These are phyloP conservation scores for Volutella citrinella DNA, from an alignment of 2,329 filamentous ascomycete genomes.

Conservation along the genomic window DNA sequence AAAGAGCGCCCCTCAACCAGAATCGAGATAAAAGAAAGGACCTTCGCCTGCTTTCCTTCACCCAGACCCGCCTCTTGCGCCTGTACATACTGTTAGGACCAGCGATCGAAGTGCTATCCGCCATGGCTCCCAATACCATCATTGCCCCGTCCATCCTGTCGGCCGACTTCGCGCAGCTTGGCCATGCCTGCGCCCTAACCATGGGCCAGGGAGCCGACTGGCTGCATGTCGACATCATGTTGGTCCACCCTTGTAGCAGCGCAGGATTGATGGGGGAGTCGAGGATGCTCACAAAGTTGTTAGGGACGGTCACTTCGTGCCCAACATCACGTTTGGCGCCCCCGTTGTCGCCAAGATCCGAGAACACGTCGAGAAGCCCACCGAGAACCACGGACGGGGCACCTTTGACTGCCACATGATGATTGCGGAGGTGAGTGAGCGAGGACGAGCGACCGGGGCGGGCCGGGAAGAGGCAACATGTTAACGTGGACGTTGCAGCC, in stretches of 20 bases:
- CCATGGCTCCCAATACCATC: constrained; percentile 86
- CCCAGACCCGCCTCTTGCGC: not conserved
- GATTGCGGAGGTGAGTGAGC: constrained; percentile 86
- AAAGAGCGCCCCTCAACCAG: too few species aligned
- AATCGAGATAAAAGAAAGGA: too few species aligned
- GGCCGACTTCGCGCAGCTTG: constrained; percentile 89
- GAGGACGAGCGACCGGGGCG: too few species aligned
- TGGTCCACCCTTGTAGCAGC: constrained; percentile 20
- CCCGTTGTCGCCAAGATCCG: constrained; percentile 95
- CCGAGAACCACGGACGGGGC: constrained; percentile 68
- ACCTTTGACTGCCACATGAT: constrained; percentile 99
- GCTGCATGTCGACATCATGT: constrained; percentile 92
- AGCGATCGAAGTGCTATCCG: not conserved
- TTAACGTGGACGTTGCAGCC: constrained; percentile 52
- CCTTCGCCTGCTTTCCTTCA: too few species aligned
- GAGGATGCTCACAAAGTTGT: too few species aligned
- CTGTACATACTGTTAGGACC: not conserved
- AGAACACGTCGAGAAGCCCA: constrained; percentile 74
- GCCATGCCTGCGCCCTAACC: constrained; percentile 80
- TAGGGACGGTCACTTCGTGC: constrained; percentile 98
- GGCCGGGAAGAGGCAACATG: too few species aligned
- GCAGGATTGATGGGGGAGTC: too few species aligned
- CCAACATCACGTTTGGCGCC: constrained; percentile 95
- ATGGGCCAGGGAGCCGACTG: constrained; percentile 87
- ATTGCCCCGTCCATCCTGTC: constrained; percentile 98